Evolutionary conservation across 768 basidiomycete species (phyloP).

Genomic region (Russula vinacea): DNA sequence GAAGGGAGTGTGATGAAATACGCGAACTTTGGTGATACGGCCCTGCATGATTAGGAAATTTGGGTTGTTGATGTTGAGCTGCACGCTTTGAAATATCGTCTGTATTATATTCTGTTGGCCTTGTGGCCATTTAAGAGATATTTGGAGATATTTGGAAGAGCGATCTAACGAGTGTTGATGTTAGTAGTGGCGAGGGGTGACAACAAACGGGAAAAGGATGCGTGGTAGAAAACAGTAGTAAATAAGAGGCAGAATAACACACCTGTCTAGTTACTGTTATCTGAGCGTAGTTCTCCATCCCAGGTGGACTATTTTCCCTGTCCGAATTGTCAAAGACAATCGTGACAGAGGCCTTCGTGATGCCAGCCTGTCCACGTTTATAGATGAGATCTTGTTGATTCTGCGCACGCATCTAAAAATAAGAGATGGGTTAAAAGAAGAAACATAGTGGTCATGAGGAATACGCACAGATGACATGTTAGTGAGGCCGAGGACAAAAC

Average conservation of each 20-base stretch:
- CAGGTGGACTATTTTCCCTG: slow-evolving; percentile 74
- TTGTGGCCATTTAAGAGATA: slow-evolving; percentile 97
- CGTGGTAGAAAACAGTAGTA: no score
- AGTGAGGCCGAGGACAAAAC: slow-evolving; percentile 96
- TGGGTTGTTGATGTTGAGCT: slow-evolving; percentile 99
- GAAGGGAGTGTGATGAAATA: not conserved
- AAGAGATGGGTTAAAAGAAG: not conserved
- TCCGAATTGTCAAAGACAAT: slow-evolving; percentile 99
- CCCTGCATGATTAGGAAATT: slow-evolving; percentile 99
- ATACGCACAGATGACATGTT: slow-evolving; percentile 83
- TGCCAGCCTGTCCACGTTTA: slow-evolving; percentile 96
- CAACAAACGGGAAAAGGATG: not conserved
- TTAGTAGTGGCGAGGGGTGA: not conserved
- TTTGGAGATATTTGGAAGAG: slow-evolving; percentile 89
- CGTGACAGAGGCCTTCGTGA: slow-evolving; percentile 96
- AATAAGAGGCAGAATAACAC: slow-evolving; percentile 28
- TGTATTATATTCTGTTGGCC: slow-evolving; percentile 81
- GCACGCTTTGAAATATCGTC: slow-evolving; percentile 91
- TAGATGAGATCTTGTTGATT: slow-evolving; percentile 99
- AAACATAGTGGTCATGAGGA: not conserved
- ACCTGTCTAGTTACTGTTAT: slow-evolving; percentile 98
- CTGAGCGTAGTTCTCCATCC: slow-evolving; percentile 74
- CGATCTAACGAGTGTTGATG: slow-evolving; percentile 54
- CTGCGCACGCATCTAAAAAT: slow-evolving; percentile 77
- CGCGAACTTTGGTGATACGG: slow-evolving; percentile 87